Conservation (phyloP, 2,329 filamentous ascomycete species). For the Akanthomyces muscarius region DNA sequence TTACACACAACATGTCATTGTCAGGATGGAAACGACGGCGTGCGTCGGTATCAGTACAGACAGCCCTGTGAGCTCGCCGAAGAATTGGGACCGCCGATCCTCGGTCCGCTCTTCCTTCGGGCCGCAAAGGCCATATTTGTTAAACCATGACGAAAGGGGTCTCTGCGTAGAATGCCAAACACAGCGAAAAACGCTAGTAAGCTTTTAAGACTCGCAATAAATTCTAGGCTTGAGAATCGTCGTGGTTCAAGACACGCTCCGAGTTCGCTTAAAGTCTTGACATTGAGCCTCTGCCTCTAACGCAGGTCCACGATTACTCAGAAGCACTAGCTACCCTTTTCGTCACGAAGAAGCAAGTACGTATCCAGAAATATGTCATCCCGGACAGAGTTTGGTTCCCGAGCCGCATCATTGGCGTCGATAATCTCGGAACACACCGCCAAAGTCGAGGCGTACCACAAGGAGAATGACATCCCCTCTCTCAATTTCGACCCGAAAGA, state of each 20-base stretch:
- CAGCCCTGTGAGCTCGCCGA: not conserved
- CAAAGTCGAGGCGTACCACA: slow-evolving; percentile 2
- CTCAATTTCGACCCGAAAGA: slow-evolving; percentile 2
- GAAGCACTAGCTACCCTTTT: not conserved
- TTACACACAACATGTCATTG: not conserved
- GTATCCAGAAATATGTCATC: not conserved
- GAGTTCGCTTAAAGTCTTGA: not conserved
- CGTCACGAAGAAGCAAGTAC: not conserved
- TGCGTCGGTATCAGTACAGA: not conserved
- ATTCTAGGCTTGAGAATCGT: not conserved
- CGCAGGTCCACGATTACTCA: not conserved
- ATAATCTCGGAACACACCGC: not conserved
- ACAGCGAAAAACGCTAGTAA: not conserved
- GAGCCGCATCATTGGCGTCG: slow-evolving; percentile 1
- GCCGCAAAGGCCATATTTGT: not conserved
- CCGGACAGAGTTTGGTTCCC: not conserved
- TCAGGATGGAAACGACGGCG: not conserved
- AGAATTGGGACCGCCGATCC: not conserved
- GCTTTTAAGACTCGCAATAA: not conserved
- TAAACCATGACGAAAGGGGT: not conserved
- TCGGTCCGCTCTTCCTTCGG: not conserved
- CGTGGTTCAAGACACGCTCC: not conserved
- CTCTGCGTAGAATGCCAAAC: not conserved
- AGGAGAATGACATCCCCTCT: not conserved
- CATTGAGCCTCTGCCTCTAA: not conserved